Base-by-base conservation (phyloP, 768 basidiomycete species). In the Agaricus blazei region DNA sequence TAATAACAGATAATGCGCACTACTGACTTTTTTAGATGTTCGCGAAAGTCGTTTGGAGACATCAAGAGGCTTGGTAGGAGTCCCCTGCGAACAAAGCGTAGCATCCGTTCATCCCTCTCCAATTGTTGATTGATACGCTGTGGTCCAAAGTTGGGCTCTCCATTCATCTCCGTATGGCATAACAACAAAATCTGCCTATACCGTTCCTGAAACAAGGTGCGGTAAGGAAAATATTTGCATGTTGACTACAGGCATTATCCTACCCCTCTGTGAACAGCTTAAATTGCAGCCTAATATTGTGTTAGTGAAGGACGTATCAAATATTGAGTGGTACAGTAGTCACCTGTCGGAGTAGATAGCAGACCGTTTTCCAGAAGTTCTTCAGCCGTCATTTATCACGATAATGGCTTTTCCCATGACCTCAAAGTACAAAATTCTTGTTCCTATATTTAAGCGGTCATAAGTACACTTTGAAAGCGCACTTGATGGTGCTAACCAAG, bases 121-220 rank as follows among this genome's bases (percentile, higher is more conserved):
- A 47, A 31, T 3, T 28, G n/a, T 7, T 31, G 15, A 15, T 26
- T 9, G 9, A 40, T 24, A 26, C 26, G 36, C 24, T 31, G 41
- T 46, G 9, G 48, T 28, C 60, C 66, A 9, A 72, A 58, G 51
- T 64, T 68, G 63, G 34, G 51, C 54, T 11, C 59, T 56, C 50
- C 66, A 69, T 15, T 48, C 12, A 12, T 63, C 56, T 0, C 67
- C 68, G 42, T 72, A 72, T 4, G 51, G 56, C 23, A 66, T 58
- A 29, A 63, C 40, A 0, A 57, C 50, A 29, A 64, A 48, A 28
- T 6, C 4, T 1, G 4, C 36, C 19, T 4, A 34, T 27, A 7
- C 28, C 46, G 2, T 29, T 27, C 7, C 52, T 54, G 27, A 19
- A 8, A n/a, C 19, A 19, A 19, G n/a, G 3, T n/a, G 44, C 14